A percentile compares a stretch with the other conserved stretches of the same genome.
phyloP scores from a whole-genome alignment of 2,329 filamentous ascomycete genomes.

The Pseudocercospora crystallina region DNA sequence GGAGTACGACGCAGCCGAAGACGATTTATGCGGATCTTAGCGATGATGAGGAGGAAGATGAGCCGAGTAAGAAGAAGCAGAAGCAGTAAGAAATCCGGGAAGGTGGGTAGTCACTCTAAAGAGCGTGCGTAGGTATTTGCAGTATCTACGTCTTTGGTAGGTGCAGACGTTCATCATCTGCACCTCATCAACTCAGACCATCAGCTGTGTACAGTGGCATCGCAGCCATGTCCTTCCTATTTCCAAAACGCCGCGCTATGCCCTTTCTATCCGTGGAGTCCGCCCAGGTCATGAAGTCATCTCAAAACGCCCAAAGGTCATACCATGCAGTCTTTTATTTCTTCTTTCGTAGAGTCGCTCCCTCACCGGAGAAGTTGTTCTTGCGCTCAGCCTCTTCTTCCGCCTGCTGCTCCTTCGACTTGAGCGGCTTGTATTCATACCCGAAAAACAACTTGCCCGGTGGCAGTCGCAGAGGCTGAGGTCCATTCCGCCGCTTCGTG shows the following conservation, averaged over 20 bases:
- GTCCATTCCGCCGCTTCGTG: slow-evolving; percentile 66
- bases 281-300: not conserved
- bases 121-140: not conserved
- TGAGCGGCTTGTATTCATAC: slow-evolving; percentile 86
- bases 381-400: slow-evolving; percentile 65
- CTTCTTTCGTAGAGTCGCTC: slow-evolving; percentile 79
- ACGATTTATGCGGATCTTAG: slow-evolving; percentile 88
- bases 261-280: not conserved
- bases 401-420: slow-evolving; percentile 70
- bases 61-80: slow-evolving; percentile 61
- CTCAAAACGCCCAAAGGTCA: not conserved
- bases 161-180: not conserved
- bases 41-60: slow-evolving; percentile 75
- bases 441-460: slow-evolving; percentile 96
- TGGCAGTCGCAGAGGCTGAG: slow-evolving; percentile 78
- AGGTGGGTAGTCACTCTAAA: not conserved
- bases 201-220: too few species aligned
- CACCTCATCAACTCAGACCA: not conserved
- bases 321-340: slow-evolving; percentile 45
- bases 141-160: not conserved
- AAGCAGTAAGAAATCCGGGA: slow-evolving; percentile 14
- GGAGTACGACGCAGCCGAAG: slow-evolving; percentile 86
- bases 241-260: slow-evolving; percentile 4
- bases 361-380: slow-evolving; percentile 63
- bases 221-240: not conserved